Conservation (phyloP, 2,329 filamentous ascomycete genomes). For the Cordyceps cateniannulata region DNA sequence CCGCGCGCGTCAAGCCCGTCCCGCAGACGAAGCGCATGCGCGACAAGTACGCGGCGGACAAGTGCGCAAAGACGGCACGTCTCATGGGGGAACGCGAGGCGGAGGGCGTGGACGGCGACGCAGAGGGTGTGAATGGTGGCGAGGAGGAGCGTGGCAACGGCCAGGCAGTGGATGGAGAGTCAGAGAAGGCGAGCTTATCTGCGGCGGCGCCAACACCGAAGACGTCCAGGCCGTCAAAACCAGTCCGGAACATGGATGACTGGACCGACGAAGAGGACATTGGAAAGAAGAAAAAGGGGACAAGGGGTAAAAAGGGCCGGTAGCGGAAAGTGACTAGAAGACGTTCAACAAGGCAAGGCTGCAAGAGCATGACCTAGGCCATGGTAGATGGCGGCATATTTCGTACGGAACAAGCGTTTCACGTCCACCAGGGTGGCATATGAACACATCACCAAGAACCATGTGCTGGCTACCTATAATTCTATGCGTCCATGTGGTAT, state of each 20-base stretch:
- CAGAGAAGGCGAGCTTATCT: not conserved
- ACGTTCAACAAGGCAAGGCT: not conserved
- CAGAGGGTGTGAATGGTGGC: not conserved
- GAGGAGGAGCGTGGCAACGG: not conserved
- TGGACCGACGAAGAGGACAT: conserved; percentile 10
- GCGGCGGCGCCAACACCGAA: not conserved
- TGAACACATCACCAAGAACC: not conserved
- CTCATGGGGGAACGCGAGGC: conserved; percentile 12
- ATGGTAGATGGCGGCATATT: not conserved
- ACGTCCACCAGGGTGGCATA: not conserved
- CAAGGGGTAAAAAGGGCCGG: not conserved
- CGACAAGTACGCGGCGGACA: conserved; percentile 12
- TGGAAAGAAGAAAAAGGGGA: conserved; percentile 1
- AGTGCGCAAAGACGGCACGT: conserved; percentile 9
- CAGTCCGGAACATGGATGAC: conserved; percentile 1
- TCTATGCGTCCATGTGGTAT: not conserved
- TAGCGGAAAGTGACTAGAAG: not conserved
- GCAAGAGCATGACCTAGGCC: not conserved
- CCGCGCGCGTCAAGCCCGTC: conserved; percentile 7
- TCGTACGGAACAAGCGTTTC: not conserved
- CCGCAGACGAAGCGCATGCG: conserved; percentile 14
- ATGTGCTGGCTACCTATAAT: not conserved
- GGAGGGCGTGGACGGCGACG: not conserved
- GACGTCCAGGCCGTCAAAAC: not conserved
- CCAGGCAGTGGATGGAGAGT: not conserved